phyloP scores from a whole-genome alignment of 192 early-diverging fungal species.

The Backusella luteola region DNA sequence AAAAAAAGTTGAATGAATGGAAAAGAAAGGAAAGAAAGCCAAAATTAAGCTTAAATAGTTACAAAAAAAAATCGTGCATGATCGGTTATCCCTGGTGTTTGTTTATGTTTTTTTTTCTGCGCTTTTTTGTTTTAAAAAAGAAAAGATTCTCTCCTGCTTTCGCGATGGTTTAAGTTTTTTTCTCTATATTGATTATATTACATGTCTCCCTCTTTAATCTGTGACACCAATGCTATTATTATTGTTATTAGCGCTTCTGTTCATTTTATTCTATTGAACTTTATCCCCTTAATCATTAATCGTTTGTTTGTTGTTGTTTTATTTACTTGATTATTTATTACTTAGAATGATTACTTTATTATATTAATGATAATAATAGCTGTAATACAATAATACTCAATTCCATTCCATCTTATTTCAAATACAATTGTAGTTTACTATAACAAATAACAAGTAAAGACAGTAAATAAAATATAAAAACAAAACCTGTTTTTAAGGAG shows the following conservation, averaged over 20 bases:
- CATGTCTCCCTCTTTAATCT: slow-evolving; percentile 5
- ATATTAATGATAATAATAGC: background rate
- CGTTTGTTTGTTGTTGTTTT: background rate
- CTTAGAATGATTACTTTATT: background rate
- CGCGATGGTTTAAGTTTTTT: background rate
- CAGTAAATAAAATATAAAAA: background rate
- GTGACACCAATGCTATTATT: background rate
- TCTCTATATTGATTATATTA: slow-evolving; percentile 1
- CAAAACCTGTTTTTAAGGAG: slow-evolving; percentile 6
- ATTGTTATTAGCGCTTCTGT: background rate
- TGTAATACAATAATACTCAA: background rate
- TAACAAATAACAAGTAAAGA: background rate
- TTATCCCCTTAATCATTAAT: background rate
- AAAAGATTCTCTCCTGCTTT: background rate
- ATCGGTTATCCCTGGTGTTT: background rate
- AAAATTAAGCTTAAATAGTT: slow-evolving; percentile 4
- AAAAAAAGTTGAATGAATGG: background rate
- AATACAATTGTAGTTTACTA: background rate
- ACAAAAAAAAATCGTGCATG: background rate
- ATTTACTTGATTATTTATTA: background rate
- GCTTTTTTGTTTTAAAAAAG: background rate
- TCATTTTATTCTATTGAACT: background rate
- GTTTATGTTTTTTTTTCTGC: slow-evolving; percentile 1
- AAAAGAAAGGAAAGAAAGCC: background rate
- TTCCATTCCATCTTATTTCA: background rate